Base-by-base conservation (phyloP, 2,329 filamentous ascomycete species). In the Tolypocladium pustulatum region DNA sequence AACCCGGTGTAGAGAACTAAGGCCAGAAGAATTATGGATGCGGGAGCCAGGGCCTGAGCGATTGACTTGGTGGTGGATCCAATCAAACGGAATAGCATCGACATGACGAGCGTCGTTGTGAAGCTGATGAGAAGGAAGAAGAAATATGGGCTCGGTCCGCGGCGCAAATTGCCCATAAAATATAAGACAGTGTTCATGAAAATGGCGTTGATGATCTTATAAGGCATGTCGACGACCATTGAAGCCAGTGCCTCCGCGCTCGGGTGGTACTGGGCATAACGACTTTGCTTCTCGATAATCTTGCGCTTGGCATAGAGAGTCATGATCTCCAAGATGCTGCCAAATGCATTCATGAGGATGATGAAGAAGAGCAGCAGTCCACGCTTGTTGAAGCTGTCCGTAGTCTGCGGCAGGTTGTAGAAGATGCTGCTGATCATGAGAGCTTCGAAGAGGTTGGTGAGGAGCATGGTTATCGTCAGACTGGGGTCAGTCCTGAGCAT, bases 1-100 rank as follows among this genome's bases (percentile, higher is more conserved):
- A 85, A 82, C 60, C 79, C 82, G 4, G 82, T 82, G 65, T 71
- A 74, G 51, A 73, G 64, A 38, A 72, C 66, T 0, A 73, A 61
- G 13, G 68, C 68, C 8, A 72, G 63, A 17, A 71, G 65, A 66
- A 41, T 41, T 17, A 41, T 41, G 1, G 38, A 41, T 41, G 38
- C 38, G 7, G 38, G 38, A 10, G 38, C 38, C 38, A 41, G 38
- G 38, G 38, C 38, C 38, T 41, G 38, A n/a, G 38, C 20, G n/a
- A 41, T 41, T 20, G 38, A 41, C 38, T 41, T 41, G 38, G 38
- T 41, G 38, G 38, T 41, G 20, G 38, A 41, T 10, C 38, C 38
- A 22, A 41, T 41, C 2, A 41, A 20, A 22, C 38, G 38, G 20
- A 41, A 41, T 20, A 41, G 38, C 38, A 41, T 41, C 20, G 38